phyloP scores from a whole-genome alignment of 202 grass and related monocot genomes.

The Zoysia matrella region DNA sequence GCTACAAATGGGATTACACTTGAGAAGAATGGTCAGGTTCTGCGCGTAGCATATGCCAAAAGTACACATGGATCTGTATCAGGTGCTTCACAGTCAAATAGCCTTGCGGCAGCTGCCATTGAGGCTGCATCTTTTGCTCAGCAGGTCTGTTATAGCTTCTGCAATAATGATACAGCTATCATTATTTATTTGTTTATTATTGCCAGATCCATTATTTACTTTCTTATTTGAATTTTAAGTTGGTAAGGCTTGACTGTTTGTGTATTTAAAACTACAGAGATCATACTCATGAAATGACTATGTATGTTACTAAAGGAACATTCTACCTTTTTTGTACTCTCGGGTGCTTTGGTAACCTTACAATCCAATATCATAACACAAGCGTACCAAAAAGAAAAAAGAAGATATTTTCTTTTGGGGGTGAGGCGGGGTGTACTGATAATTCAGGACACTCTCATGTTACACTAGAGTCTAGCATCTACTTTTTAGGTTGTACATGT shows the following conservation, averaged over 20 bases:
- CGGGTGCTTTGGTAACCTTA: not conserved
- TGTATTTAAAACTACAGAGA: not conserved
- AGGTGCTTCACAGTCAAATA: conserved; percentile 76
- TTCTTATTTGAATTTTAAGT: not conserved
- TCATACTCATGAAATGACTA: not conserved
- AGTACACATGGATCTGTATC: conserved; percentile 85
- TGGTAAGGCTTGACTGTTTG: not conserved
- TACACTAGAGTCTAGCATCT: conserved; percentile 5
- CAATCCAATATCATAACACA: not conserved
- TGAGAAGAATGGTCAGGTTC: conserved; percentile 90
- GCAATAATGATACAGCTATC: conserved; percentile 3
- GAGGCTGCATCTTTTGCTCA: conserved; percentile 99
- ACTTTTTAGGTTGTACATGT: conserved; percentile 24
- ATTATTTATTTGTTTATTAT: conserved; percentile 7
- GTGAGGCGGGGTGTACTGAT: no score
- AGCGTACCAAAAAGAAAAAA: not conserved
- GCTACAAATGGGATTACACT: conserved; percentile 92
- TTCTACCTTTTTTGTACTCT: not conserved
- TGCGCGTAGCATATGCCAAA: conserved; percentile 97
- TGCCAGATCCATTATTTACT: not conserved
- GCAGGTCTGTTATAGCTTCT: conserved; percentile 58
- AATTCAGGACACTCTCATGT: not conserved
- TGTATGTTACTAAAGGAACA: not conserved
- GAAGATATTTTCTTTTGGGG: no score
- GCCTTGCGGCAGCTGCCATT: conserved; percentile 93